Conservation (phyloP, 352 stramenopile genomes). For the Blastocystis hominis region DNA sequence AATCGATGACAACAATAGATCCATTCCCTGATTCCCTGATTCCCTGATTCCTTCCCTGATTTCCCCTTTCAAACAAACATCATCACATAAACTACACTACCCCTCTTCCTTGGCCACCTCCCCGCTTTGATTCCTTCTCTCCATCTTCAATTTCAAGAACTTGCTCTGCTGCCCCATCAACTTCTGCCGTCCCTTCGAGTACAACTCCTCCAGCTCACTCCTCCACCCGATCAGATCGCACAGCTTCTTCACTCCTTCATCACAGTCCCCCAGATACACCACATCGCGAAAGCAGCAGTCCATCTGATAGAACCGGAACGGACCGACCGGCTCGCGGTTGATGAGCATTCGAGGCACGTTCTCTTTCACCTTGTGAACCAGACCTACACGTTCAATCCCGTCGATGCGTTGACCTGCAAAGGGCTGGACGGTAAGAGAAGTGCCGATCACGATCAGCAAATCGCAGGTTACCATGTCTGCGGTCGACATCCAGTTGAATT, state of each 20-base stretch:
- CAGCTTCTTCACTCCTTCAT: slow-evolving; percentile 70
- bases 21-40: too few relatives aligned
- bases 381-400: slow-evolving; percentile 55
- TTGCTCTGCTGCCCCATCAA: neutral
- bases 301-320: slow-evolving; percentile 62
- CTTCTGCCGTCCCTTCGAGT: slow-evolving; percentile 43
- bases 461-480: slow-evolving; percentile 75
- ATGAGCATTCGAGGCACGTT: slow-evolving; percentile 77
- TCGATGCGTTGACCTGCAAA: slow-evolving; percentile 67
- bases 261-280: slow-evolving; percentile 71
- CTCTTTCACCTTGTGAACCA: slow-evolving; percentile 71
- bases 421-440: slow-evolving; percentile 86
- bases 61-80: neutral
- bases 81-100: neutral
- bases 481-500: slow-evolving; percentile 73
- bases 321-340: slow-evolving; percentile 72
- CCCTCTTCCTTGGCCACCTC: neutral
- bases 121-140: neutral
- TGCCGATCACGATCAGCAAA: slow-evolving; percentile 91
- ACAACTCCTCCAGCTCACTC: slow-evolving; percentile 48
- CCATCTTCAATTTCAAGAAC: slow-evolving; percentile 43
- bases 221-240: slow-evolving; percentile 66
- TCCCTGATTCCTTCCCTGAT: too few relatives aligned
- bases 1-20: neutral
- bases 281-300: slow-evolving; percentile 68